A percentile compares a stretch with the other conserved stretches of the same genome.
Evolutionary conservation across 306 rosid species (phyloP).

Genomic region (Datisca glomerata): DNA sequence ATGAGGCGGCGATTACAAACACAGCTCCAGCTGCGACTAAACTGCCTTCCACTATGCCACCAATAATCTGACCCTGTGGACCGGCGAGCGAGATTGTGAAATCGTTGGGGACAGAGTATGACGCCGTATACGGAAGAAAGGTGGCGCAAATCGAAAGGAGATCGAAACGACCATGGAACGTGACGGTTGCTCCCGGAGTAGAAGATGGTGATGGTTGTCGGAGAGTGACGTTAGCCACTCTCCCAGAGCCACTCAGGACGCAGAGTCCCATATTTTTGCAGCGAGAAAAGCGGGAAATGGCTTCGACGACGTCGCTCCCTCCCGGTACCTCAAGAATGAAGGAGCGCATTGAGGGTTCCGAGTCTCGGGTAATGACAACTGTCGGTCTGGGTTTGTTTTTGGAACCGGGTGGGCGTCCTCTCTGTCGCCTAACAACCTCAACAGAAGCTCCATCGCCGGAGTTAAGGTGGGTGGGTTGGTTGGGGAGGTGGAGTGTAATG

Average conservation of each 20-base stretch:
- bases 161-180: conserved; percentile 94
- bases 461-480: background rate
- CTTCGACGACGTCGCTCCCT: conserved; percentile 76
- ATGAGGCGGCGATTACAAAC: conserved; percentile 56
- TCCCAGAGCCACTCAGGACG: conserved; percentile 62
- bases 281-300: conserved; percentile 51
- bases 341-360: conserved; percentile 84
- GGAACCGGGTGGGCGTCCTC: conserved; percentile 96
- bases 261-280: conserved; percentile 61
- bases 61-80: conserved; percentile 92
- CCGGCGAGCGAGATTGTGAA: conserved; percentile 85
- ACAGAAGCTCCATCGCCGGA: conserved; percentile 60
- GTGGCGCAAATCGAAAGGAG: conserved; percentile 77
- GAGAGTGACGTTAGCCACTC: conserved; percentile 75
- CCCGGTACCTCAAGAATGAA: conserved; percentile 77
- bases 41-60: conserved; percentile 58
- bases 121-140: conserved; percentile 32
- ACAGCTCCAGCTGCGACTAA: conserved; percentile 70
- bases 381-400: conserved; percentile 84
- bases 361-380: conserved; percentile 52
- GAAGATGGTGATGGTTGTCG: conserved; percentile 73
- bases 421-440: conserved; percentile 59
- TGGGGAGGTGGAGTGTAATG: background rate
- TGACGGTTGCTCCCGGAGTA: conserved; percentile 69
- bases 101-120: conserved; percentile 28